These are phyloP conservation scores for Boletus patriciae DNA, from an alignment of 768 basidiomycete species.

Conservation along the genomic window DNA sequence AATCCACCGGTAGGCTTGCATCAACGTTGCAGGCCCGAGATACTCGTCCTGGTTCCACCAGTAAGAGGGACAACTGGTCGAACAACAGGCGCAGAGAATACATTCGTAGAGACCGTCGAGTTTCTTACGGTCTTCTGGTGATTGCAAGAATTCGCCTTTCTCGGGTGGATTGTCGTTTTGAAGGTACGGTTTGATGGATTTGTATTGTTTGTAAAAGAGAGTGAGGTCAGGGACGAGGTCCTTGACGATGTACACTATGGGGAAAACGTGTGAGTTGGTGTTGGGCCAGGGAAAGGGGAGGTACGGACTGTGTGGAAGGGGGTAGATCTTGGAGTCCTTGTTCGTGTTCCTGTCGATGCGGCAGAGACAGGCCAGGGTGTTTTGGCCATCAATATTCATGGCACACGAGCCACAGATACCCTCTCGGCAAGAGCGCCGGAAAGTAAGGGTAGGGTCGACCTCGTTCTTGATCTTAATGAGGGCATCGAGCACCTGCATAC, in stretches of 20 bases:
- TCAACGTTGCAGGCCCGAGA: slow-evolving; percentile 93
- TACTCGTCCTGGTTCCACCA: slow-evolving; percentile 99
- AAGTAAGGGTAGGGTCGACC: slow-evolving; percentile 93
- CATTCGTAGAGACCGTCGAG: slow-evolving; percentile 98
- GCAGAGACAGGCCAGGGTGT: slow-evolving; percentile 97
- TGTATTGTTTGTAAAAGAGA: slow-evolving; percentile 99
- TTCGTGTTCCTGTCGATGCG: slow-evolving; percentile 76
- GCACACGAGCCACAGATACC: slow-evolving; percentile 98
- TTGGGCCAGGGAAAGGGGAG: background rate
- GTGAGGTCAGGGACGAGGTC: slow-evolving; percentile 93
- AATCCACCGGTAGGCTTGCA: slow-evolving; percentile 98
- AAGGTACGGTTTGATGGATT: slow-evolving; percentile 95
- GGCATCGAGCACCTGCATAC: slow-evolving; percentile 71
- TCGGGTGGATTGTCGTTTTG: slow-evolving; percentile 91
- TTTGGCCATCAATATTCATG: slow-evolving; percentile 98
- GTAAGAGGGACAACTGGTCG: slow-evolving; percentile 95
- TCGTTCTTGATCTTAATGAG: slow-evolving; percentile 99
- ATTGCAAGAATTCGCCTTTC: slow-evolving; percentile 85
- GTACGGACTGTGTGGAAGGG: slow-evolving; percentile 90
- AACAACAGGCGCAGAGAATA: slow-evolving; percentile 96
- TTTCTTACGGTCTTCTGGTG: slow-evolving; percentile 88
- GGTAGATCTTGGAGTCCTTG: slow-evolving; percentile 91
- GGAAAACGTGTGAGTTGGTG: background rate
- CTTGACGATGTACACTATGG: slow-evolving; percentile 94
- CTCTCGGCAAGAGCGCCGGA: slow-evolving; percentile 90